Conservation (phyloP, 2,329 filamentous ascomycete genomes). For the Penicillium sp. region DNA sequence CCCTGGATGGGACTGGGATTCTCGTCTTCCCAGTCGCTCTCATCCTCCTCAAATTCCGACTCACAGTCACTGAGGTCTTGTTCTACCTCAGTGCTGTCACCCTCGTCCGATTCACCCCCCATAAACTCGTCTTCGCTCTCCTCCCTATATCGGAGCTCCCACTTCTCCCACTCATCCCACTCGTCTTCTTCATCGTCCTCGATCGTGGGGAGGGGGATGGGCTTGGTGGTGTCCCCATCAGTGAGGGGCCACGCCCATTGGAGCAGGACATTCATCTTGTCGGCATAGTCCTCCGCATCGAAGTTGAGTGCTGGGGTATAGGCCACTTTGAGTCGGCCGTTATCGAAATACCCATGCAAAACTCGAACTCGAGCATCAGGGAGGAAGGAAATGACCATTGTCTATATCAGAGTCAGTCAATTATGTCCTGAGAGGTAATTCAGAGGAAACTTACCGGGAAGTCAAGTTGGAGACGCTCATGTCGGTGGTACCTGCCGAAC, state of each 20-base stretch:
- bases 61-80: neutral
- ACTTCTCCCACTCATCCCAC: neutral
- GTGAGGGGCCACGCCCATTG: slow-evolving; percentile 8
- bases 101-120: neutral
- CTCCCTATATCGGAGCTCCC: neutral
- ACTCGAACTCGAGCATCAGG: slow-evolving; percentile 8
- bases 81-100: neutral
- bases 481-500: neutral
- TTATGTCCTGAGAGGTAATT: too few relatives aligned
- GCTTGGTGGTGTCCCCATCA: neutral
- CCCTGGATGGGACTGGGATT: neutral
- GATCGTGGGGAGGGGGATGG: slow-evolving; percentile 6
- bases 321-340: slow-evolving; percentile 3
- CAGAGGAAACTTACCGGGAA: slow-evolving; percentile 7
- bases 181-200: slow-evolving; percentile 9
- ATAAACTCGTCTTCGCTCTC: neutral
- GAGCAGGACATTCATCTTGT: slow-evolving; percentile 7
- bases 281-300: neutral
- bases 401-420: slow-evolving; percentile 1
- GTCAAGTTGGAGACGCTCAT: neutral
- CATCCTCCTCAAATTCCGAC: neutral
- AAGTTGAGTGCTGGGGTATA: slow-evolving; percentile 11
- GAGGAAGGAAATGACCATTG: slow-evolving; percentile 13
- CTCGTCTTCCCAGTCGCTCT: neutral
- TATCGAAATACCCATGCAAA: slow-evolving; percentile 11